Base-by-base conservation (phyloP, 306 rosid species). In the Fagus crenata region DNA sequence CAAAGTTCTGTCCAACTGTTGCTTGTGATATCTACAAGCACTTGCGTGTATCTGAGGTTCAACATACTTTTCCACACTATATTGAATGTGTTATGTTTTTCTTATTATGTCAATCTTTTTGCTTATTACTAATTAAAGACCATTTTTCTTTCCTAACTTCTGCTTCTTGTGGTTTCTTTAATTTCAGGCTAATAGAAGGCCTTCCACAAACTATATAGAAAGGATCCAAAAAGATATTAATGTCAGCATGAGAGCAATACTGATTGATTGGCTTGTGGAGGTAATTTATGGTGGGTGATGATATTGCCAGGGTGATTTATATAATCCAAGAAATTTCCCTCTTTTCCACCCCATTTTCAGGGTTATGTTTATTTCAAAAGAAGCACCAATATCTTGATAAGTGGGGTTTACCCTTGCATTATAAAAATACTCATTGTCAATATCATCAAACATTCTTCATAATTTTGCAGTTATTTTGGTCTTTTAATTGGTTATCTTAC, bases 241-340 rank as follows among this genome's bases (percentile, higher is more conserved):
- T 83, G 60, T 90, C 36, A 90, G 90, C 84, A 95, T 95, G 99
- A 92, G 97, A 37, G 87, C 93, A 39, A 90, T 95, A 78, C 81
- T 95, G 63, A 81, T 95, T 70, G 97, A 92, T 53, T 95, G 99
- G 99, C 99, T 95, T 65, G 99, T 95, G 35, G 99, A 95, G 97
- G 83, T 78, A 78, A 81, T 17, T 60, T 75, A 55, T 49, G 13
- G 35, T 61, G 46, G 79, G 7, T 28, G 22, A 69, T 61, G 81
- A 71, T 71, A 61, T 74, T 73, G 17, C 41, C 22, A 49, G 75
- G 72, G 22, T 54, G 63, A 56, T 32, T 49, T 49, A 9, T 32
- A 70, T 70, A 41, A 80, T 78, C 74, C 63, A 65, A 56, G 40
- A 56, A 76, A 13, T 18, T 15, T 4, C 22, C 12, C 17, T 33